These are phyloP conservation scores for Davidsoniella eucalypti DNA, from an alignment of 2,329 filamentous ascomycete species.

Conservation along the genomic window DNA sequence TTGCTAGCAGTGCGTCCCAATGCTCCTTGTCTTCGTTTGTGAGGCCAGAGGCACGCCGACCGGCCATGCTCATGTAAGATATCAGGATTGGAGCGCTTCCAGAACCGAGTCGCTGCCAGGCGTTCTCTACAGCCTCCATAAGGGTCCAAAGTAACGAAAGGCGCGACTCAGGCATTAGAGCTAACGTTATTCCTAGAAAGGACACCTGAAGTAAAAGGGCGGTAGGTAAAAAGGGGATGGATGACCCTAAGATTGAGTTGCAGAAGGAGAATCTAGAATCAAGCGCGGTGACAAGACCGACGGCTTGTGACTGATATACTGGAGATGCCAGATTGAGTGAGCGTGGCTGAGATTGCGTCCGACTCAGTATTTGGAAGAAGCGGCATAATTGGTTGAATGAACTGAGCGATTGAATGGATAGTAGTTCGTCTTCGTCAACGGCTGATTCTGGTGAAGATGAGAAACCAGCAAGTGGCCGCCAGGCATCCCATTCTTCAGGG, in stretches of 20 bases:
- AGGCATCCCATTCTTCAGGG: constrained; percentile 59
- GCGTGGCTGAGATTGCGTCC: constrained; percentile 9
- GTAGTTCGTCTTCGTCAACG: background rate
- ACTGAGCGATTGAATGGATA: constrained; percentile 20
- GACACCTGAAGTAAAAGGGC: constrained; percentile 23
- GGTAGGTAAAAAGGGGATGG: constrained; percentile 21
- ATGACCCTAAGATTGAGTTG: constrained; percentile 23
- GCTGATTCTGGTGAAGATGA: constrained; percentile 14
- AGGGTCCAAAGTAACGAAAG: constrained; percentile 23
- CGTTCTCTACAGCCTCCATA: constrained; percentile 21
- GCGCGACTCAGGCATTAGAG: constrained; percentile 19
- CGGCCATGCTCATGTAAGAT: constrained; percentile 22
- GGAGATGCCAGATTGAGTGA: constrained; percentile 5
- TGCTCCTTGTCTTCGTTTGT: constrained; percentile 20
- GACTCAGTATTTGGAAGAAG: constrained; percentile 22
- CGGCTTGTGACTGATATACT: constrained; percentile 2
- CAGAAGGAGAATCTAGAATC: constrained; percentile 23
- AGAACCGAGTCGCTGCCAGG: constrained; percentile 18
- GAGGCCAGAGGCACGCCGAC: constrained; percentile 19
- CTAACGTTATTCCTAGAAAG: constrained; percentile 23
- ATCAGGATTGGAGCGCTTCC: constrained; percentile 22
- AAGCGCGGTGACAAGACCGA: constrained; percentile 19
- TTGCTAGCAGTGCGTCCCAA: constrained; percentile 19
- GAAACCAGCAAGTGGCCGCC: constrained; percentile 36
- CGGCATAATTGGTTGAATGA: constrained; percentile 27